Conservation (phyloP, 371 early-diverging fungal species). For the Haplosporangium sp. region DNA sequence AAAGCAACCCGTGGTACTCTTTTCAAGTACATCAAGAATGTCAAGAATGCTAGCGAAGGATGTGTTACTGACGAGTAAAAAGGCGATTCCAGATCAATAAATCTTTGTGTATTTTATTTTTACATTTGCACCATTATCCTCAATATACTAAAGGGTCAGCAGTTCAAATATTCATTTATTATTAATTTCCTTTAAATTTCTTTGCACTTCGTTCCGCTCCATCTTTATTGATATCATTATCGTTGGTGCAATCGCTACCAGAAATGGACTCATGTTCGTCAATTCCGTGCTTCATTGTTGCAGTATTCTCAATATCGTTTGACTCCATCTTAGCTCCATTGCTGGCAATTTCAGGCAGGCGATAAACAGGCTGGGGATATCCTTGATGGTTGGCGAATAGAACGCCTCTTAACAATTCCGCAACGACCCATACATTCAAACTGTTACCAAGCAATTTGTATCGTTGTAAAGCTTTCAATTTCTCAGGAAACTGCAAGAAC, state of each 20-base stretch:
- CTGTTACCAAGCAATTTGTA: constrained; percentile 82
- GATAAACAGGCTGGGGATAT: constrained; percentile 25
- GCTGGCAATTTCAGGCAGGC: not conserved
- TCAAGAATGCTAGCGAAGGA: constrained; percentile 85
- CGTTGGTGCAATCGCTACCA: not conserved
- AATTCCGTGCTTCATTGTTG: constrained; percentile 5
- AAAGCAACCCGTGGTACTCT: constrained; percentile 92
- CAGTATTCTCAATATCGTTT: not conserved
- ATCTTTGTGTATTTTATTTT: constrained; percentile 17
- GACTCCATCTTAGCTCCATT: not conserved
- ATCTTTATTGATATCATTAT: not conserved
- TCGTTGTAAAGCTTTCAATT: constrained; percentile 64
- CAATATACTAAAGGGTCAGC: not conserved
- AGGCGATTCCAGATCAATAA: not conserved
- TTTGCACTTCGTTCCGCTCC: constrained; percentile 4
- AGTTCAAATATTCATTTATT: not conserved
- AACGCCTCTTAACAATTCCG: constrained; percentile 65
- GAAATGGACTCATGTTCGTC: not conserved
- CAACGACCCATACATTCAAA: constrained; percentile 78
- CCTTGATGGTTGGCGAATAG: constrained; percentile 58
- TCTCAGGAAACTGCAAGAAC: constrained; percentile 62
- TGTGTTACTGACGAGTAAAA: constrained; percentile 88
- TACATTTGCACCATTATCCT: not conserved
- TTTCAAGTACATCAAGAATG: constrained; percentile 90
- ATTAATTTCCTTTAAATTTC: constrained; percentile 7